phyloP scores from a whole-genome alignment of 2,329 filamentous ascomycete genomes.

The Pseudocercospora fuligena region DNA sequence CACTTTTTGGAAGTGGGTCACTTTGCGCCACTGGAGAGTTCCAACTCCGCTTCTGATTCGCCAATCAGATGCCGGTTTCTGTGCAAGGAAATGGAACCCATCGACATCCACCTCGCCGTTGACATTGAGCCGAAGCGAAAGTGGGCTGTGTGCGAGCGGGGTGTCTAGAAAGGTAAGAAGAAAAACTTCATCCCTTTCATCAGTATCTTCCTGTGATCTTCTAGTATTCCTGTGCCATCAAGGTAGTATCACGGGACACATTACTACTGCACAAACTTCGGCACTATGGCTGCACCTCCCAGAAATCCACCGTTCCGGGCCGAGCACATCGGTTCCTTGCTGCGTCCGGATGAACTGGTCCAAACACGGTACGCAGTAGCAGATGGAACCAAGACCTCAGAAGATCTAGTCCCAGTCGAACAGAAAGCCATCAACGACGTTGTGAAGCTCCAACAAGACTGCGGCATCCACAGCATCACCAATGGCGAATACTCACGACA shows the following conservation, averaged over 20 bases:
- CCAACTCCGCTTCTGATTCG: slow-evolving; percentile 5
- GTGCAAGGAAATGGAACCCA: background rate
- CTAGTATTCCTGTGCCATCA: background rate
- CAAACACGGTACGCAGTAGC: slow-evolving; percentile 60
- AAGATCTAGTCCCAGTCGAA: slow-evolving; percentile 38
- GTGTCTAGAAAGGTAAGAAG: background rate
- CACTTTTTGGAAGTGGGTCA: background rate
- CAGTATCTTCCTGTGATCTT: background rate
- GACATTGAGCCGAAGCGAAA: slow-evolving; percentile 8
- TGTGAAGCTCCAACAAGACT: slow-evolving; percentile 41
- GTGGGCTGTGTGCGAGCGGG: background rate
- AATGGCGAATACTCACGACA: slow-evolving; percentile 42
- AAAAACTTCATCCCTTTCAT: background rate
- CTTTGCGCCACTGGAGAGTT: background rate
- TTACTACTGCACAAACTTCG: background rate
- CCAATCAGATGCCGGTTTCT: slow-evolving; percentile 6
- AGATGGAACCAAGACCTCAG: slow-evolving; percentile 32
- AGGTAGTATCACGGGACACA: background rate
- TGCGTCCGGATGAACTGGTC: slow-evolving; percentile 67
- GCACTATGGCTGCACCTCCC: slow-evolving; percentile 60
- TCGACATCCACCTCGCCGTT: slow-evolving; percentile 3
- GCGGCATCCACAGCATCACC: slow-evolving; percentile 39
- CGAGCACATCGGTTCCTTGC: slow-evolving; percentile 73
- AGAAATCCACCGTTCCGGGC: slow-evolving; percentile 66
- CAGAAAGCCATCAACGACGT: slow-evolving; percentile 40